Percentiles rank a stretch among this genome's conserved stretches.
These are phyloP conservation scores for Chaetomiaceae sp. DNA, from an alignment of 2,329 filamentous ascomycete species.

Conservation along the genomic window DNA sequence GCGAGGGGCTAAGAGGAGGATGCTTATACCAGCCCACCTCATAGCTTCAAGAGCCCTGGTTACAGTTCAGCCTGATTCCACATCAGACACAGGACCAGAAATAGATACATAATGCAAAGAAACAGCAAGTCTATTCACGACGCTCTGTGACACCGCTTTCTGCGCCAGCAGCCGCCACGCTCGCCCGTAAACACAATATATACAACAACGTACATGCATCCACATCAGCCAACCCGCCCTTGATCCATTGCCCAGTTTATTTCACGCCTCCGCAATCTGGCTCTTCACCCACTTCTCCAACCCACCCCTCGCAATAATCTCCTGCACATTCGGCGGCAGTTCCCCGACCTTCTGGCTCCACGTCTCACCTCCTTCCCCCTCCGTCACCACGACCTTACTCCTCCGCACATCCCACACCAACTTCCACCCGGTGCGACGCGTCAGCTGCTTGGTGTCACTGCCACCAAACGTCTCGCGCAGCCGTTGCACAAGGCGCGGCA, in stretches of 20 bases:
- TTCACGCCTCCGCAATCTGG: slow-evolving; percentile 44
- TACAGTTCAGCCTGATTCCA: not conserved
- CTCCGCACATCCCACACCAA: slow-evolving; percentile 73
- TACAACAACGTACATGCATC: no score
- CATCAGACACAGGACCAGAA: not conserved
- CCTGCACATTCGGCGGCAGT: slow-evolving; percentile 78
- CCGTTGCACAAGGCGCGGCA: slow-evolving; percentile 59
- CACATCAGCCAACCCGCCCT: not conserved
- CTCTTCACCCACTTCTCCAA: slow-evolving; percentile 78
- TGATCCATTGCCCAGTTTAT: no score
- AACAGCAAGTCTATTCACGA: not conserved
- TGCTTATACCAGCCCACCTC: slow-evolving; percentile 6
- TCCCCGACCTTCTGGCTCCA: slow-evolving; percentile 82
- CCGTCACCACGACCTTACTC: slow-evolving; percentile 63
- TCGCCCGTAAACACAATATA: not conserved
- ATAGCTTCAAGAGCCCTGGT: slow-evolving; percentile 7
- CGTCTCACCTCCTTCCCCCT: slow-evolving; percentile 57
- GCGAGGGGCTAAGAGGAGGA: slow-evolving; percentile 14
- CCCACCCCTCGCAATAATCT: slow-evolving; percentile 71
- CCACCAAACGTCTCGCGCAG: slow-evolving; percentile 53
- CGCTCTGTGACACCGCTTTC: no score
- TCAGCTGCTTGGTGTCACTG: slow-evolving; percentile 46
- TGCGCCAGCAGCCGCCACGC: no score
- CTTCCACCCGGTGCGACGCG: slow-evolving; percentile 75
- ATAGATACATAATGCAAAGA: not conserved